Evolutionary conservation across 257 asterid species (phyloP).

Genomic region (Plectranthus barbatus): DNA sequence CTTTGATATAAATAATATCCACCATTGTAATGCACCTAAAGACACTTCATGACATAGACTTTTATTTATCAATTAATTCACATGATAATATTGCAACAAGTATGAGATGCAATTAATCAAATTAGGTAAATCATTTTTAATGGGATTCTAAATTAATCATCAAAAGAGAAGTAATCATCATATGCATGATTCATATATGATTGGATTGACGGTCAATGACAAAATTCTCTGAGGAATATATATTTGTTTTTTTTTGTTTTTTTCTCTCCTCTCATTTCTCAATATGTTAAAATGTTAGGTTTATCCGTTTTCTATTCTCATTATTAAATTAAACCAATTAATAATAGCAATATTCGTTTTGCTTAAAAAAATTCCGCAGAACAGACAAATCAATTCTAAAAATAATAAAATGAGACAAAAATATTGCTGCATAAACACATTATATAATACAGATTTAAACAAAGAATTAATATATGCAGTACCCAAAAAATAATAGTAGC

Average conservation of each 20-base stretch:
- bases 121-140: too few species aligned
- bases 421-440: too few species aligned
- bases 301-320: constrained; percentile 3
- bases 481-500: neutral
- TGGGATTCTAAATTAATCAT: neutral
- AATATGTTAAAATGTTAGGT: constrained; percentile 9
- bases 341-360: neutral
- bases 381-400: neutral
- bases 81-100: too few species aligned
- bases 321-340: constrained; percentile 6
- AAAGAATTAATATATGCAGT: too few species aligned
- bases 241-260: neutral
- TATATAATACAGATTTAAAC: neutral
- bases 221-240: neutral
- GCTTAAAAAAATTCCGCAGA: neutral
- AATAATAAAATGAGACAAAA: neutral
- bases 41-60: too few species aligned
- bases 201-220: neutral
- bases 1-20: too few species aligned
- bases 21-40: too few species aligned
- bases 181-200: neutral
- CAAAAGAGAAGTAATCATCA: neutral
- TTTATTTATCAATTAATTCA: too few species aligned
- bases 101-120: too few species aligned
- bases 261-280: too few species aligned